Evolutionary conservation across 139 green algal genomes (phyloP).

Genomic region (Chlamydomonas eustigma): DNA sequence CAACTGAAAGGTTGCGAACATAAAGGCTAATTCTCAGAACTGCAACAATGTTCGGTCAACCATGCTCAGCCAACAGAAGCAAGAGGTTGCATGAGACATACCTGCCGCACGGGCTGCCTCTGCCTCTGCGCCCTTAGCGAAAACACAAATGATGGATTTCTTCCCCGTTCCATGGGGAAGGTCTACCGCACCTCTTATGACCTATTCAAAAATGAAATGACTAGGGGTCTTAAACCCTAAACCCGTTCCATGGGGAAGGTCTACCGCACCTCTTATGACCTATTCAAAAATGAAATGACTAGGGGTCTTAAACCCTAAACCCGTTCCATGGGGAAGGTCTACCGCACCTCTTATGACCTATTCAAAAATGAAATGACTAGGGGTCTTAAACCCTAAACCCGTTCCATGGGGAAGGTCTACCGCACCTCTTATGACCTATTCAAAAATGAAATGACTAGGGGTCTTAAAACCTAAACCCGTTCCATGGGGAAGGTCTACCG

Average conservation of each 20-base stretch:
- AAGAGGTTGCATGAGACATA: too few relatives aligned
- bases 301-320: background rate
- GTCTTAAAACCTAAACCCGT: background rate
- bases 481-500: background rate
- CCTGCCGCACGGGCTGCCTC: conserved; percentile 45
- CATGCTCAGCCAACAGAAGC: too few relatives aligned
- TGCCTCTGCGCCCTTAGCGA: conserved; percentile 66
- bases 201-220: conserved; percentile 36
- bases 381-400: background rate
- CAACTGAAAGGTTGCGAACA: too few relatives aligned
- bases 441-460: background rate
- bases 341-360: background rate
- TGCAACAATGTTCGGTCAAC: too few relatives aligned
- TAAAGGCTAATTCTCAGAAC: too few relatives aligned
- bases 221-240: background rate
- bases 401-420: too few relatives aligned
- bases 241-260: too few relatives aligned
- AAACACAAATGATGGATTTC: conserved; percentile 70
- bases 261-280: background rate
- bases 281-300: background rate
- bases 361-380: background rate
- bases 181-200: conserved; percentile 64
- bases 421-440: background rate
- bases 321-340: background rate
- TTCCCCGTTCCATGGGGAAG: conserved; percentile 80